A percentile compares a stretch with the other conserved stretches of the same genome.
phyloP scores from a whole-genome alignment of 495 filamentous ascomycete species.

The Lichina pygmaea region DNA sequence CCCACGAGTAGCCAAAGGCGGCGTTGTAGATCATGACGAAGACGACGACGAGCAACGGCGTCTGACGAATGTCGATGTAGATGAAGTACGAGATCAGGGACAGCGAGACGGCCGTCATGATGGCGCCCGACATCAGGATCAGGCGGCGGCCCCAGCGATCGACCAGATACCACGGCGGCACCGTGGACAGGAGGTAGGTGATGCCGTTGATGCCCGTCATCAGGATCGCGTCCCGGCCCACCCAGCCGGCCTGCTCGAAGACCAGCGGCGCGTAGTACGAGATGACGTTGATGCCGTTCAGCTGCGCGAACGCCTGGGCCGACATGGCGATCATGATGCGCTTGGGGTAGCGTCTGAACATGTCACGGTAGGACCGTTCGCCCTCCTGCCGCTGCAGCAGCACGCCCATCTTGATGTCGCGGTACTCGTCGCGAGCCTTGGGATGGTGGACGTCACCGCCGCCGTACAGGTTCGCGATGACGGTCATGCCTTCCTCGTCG shows the following conservation, averaged over 20 bases:
- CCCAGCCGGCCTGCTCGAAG: constrained; percentile 88
- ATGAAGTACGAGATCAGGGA: constrained; percentile 89
- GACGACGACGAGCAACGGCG: constrained; percentile 62
- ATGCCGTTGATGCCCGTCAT: constrained; percentile 97
- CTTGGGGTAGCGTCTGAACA: constrained; percentile 80
- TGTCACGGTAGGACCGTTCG: constrained; percentile 71
- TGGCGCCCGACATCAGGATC: constrained; percentile 72
- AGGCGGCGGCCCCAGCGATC: constrained; percentile 75
- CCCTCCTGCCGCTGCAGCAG: constrained; percentile 81
- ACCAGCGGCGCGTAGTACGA: constrained; percentile 95
- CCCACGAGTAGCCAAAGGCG: constrained; percentile 96
- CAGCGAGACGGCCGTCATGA: constrained; percentile 79
- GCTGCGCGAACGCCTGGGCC: constrained; percentile 77
- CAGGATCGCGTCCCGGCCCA: constrained; percentile 65
- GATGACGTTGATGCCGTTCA: constrained; percentile 98
- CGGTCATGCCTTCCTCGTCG: constrained; percentile 92
- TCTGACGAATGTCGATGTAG: constrained; percentile 50
- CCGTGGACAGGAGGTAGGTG: constrained; percentile 67
- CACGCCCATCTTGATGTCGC: constrained; percentile 96
- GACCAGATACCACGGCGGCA: constrained; percentile 94
- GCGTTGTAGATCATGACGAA: constrained; percentile 98
- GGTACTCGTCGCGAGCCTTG: constrained; percentile 77
- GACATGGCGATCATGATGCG: constrained; percentile 98
- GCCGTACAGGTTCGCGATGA: constrained; percentile 92
- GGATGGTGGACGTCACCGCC: constrained; percentile 81